Conservation (phyloP, 2,329 filamentous ascomycete genomes). For the Claviceps monticola region DNA sequence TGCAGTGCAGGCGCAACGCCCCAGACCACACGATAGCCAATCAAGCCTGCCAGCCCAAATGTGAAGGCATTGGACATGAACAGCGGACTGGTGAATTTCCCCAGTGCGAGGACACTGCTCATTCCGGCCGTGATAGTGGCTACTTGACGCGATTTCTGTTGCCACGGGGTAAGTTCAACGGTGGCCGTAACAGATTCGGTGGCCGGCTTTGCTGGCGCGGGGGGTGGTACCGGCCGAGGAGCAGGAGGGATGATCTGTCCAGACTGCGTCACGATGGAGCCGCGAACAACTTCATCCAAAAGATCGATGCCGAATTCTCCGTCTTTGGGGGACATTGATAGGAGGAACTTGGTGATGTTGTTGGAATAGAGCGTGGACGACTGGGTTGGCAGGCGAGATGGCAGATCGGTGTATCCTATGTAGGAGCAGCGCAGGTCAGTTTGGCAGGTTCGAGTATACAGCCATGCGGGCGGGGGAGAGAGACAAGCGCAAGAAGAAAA, state of each 20-base stretch:
- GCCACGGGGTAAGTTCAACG: slow-evolving; percentile 65
- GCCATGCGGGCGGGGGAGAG: neutral
- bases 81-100: slow-evolving; percentile 66
- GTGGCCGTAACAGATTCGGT: slow-evolving; percentile 36
- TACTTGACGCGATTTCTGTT: slow-evolving; percentile 66
- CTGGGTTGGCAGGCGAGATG: slow-evolving; percentile 75
- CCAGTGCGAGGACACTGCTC: slow-evolving; percentile 59
- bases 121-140: slow-evolving; percentile 63
- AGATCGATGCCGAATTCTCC: slow-evolving; percentile 72
- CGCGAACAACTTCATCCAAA: slow-evolving; percentile 72
- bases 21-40: slow-evolving; percentile 83
- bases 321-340: slow-evolving; percentile 67
- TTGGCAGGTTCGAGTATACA: neutral
- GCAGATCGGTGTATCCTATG: slow-evolving; percentile 69
- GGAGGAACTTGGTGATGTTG: slow-evolving; percentile 79
- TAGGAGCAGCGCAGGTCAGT: neutral
- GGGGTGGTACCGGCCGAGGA: slow-evolving; percentile 49
- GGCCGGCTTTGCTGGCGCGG: slow-evolving; percentile 31
- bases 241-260: slow-evolving; percentile 64
- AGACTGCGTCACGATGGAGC: slow-evolving; percentile 68
- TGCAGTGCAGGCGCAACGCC: slow-evolving; percentile 72
- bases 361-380: slow-evolving; percentile 85
- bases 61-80: slow-evolving; percentile 86
- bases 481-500: neutral
- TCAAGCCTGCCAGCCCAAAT: slow-evolving; percentile 69